A percentile compares a stretch with the other conserved stretches of the same genome.
Evolutionary conservation across 1,139 yeast species (phyloP).

Genomic region (Saccharomyces hybrid): DNA sequence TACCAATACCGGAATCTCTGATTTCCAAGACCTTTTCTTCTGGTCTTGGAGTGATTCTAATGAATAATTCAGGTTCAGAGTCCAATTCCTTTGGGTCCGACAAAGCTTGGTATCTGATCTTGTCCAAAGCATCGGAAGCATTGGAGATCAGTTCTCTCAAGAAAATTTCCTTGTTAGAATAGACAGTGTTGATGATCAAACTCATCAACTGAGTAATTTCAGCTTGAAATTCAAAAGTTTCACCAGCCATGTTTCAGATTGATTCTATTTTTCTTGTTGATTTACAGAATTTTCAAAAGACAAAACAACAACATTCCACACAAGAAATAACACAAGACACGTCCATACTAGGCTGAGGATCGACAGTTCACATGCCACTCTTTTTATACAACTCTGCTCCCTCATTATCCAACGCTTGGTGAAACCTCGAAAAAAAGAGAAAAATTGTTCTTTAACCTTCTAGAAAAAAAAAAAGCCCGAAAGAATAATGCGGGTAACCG

Average conservation of each 20-base stretch:
- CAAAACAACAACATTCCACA: not conserved
- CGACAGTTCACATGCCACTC: not conserved
- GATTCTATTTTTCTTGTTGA: not conserved
- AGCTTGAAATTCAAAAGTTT: constrained; percentile 97
- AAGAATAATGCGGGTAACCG: not conserved
- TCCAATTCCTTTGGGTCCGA: constrained; percentile 89
- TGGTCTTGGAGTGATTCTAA: constrained; percentile 95
- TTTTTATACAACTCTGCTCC: not conserved
- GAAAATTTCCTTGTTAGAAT: constrained; percentile 98
- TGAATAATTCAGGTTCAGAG: constrained; percentile 91
- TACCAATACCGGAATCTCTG: constrained; percentile 99
- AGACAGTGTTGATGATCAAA: constrained; percentile 98
- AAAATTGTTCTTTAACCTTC: constrained; percentile 16
- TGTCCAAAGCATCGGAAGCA: constrained; percentile 94
- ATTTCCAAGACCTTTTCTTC: constrained; percentile 91
- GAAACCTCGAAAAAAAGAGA: constrained; percentile 6
- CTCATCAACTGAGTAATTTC: constrained; percentile 99
- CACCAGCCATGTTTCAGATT: constrained; percentile 47
- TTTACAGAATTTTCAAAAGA: not conserved
- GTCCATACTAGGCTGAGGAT: not conserved
- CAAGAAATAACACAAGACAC: not conserved
- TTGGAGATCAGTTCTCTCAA: constrained; percentile 98
- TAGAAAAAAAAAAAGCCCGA: constrained; percentile 8
- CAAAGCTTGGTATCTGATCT: constrained; percentile 94
- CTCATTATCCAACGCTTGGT: not conserved